phyloP scores from a whole-genome alignment of 768 basidiomycete genomes.

The Phanerochaete sordida region DNA sequence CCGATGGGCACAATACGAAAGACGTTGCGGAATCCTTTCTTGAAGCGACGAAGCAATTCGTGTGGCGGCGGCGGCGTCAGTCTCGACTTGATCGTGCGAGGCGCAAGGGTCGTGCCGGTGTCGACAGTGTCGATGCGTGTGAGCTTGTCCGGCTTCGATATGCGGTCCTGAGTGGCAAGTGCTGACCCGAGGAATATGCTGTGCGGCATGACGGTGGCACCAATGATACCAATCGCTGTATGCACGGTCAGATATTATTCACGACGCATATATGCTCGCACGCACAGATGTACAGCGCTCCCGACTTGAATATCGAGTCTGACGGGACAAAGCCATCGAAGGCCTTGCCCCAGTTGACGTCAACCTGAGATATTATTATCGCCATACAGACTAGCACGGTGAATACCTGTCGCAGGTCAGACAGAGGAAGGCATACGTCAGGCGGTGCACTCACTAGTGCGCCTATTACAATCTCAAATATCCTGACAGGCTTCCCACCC shows the following conservation, averaged over 20 bases:
- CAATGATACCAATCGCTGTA: conserved; percentile 66
- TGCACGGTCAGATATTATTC: not conserved
- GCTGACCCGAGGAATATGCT: conserved; percentile 87
- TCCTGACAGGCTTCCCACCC: conserved; percentile 50
- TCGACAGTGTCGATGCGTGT: conserved; percentile 10
- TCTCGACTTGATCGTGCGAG: not conserved
- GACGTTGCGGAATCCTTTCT: conserved; percentile 4
- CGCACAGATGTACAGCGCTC: conserved; percentile 65
- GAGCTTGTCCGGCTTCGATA: conserved; percentile 31
- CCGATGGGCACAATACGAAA: conserved; percentile 25
- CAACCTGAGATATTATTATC: conserved; percentile 67
- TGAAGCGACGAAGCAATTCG: not conserved
- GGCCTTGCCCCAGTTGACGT: conserved; percentile 67
- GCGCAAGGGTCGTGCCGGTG: not conserved
- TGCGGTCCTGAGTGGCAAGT: conserved; percentile 78
- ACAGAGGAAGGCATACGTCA: not conserved
- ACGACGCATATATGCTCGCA: not conserved
- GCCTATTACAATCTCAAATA: conserved; percentile 67
- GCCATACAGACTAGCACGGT: conserved; percentile 75
- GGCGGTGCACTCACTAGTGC: conserved; percentile 44
- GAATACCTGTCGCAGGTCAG: conserved; percentile 15
- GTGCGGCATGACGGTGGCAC: conserved; percentile 93
- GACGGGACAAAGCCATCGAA: conserved; percentile 80
- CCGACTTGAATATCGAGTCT: conserved; percentile 50
- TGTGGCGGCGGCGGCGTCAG: not conserved